These are phyloP conservation scores for Ilyonectria sp. DNA, from an alignment of 2,329 filamentous ascomycete genomes.

Conservation along the genomic window DNA sequence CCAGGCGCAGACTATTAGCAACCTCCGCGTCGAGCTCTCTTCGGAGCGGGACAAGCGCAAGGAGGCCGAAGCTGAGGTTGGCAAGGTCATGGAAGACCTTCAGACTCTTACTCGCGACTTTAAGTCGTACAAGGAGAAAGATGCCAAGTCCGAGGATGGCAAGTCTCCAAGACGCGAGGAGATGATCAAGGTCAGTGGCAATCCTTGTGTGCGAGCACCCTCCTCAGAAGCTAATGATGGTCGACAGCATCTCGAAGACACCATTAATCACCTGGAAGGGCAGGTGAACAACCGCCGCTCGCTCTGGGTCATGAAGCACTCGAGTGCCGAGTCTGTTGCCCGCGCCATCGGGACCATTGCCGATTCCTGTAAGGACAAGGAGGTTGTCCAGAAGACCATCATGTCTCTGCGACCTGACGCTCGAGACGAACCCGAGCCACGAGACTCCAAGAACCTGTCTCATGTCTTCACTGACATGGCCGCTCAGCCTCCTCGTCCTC, in stretches of 20 bases:
- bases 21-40: slow-evolving; percentile 51
- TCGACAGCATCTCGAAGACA: slow-evolving; percentile 51
- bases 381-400: slow-evolving; percentile 46
- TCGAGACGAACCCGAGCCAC: slow-evolving; percentile 27
- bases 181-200: slow-evolving; percentile 50
- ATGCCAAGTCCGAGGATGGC: slow-evolving; percentile 35
- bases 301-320: slow-evolving; percentile 55
- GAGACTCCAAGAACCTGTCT: slow-evolving; percentile 35
- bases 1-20: slow-evolving; percentile 51
- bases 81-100: slow-evolving; percentile 48
- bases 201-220: too few species aligned
- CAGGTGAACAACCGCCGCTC: slow-evolving; percentile 55
- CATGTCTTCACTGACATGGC: slow-evolving; percentile 34
- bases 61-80: slow-evolving; percentile 47
- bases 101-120: slow-evolving; percentile 49
- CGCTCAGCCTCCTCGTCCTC: slow-evolving; percentile 39
- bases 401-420: slow-evolving; percentile 45
- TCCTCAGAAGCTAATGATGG: neutral
- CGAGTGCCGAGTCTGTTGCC: slow-evolving; percentile 49
- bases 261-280: slow-evolving; percentile 53
- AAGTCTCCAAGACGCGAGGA: slow-evolving; percentile 43
- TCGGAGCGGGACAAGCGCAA: slow-evolving; percentile 52
- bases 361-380: slow-evolving; percentile 48
- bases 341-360: slow-evolving; percentile 53
- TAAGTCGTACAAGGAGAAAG: slow-evolving; percentile 48